phyloP scores from a whole-genome alignment of 495 filamentous ascomycete genomes.

The Cryomyces minteri region DNA sequence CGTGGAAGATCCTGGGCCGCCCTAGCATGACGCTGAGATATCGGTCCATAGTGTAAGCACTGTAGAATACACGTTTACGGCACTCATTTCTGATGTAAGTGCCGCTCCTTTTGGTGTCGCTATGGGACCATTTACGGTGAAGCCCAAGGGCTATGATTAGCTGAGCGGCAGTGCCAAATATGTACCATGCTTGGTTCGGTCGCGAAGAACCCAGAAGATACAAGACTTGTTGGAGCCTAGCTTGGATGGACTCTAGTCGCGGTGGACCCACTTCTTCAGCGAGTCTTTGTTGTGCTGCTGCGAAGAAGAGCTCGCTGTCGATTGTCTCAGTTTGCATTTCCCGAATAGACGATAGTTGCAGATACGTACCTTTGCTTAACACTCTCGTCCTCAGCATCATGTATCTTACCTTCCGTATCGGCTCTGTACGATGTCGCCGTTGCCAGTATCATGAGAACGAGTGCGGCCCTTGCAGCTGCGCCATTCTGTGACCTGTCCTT shows the following conservation, averaged over 20 bases:
- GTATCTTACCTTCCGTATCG: too few species aligned
- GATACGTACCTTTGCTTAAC: too few species aligned
- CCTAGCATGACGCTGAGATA: slow-evolving; percentile 38
- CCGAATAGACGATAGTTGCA: too few species aligned
- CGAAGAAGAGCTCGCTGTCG: neutral
- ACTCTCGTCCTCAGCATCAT: too few species aligned
- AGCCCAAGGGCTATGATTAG: slow-evolving; percentile 5
- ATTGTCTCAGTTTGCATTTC: too few species aligned
- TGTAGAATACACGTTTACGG: slow-evolving; percentile 37
- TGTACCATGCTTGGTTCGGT: slow-evolving; percentile 9
- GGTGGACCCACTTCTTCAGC: slow-evolving; percentile 1
- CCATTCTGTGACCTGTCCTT: too few species aligned
- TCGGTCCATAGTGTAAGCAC: slow-evolving; percentile 35
- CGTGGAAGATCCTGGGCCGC: slow-evolving; percentile 30
- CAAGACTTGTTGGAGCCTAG: slow-evolving; percentile 1
- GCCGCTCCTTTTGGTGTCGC: neutral
- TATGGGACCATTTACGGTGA: neutral
- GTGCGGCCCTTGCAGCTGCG: slow-evolving; percentile 1
- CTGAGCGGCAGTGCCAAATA: slow-evolving; percentile 5
- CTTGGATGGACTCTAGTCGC: slow-evolving; percentile 7
- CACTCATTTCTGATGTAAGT: slow-evolving; percentile 3
- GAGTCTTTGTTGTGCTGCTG: neutral
- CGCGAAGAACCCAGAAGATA: slow-evolving; percentile 6
- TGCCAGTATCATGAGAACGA: slow-evolving; percentile 7
- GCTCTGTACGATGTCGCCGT: slow-evolving; percentile 3